Evolutionary conservation across 495 filamentous ascomycete genomes (phyloP).

Genomic region (Lophiostoma macrostomum): DNA sequence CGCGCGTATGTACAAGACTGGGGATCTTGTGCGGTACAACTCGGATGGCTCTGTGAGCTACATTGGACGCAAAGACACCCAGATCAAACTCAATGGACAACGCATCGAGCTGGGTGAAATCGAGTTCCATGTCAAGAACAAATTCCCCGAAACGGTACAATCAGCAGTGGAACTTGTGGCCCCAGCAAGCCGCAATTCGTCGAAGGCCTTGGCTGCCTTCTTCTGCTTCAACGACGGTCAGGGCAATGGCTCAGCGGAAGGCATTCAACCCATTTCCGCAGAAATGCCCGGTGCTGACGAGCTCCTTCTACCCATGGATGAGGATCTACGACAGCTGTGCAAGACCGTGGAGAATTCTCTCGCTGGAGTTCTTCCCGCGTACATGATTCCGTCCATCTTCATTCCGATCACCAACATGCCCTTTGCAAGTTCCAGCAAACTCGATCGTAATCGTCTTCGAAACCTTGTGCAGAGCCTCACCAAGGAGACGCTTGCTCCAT

Average conservation of each 20-base stretch:
- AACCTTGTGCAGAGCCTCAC: conserved; percentile 20
- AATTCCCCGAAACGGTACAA: conserved; percentile 20
- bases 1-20: conserved; percentile 39
- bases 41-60: conserved; percentile 48
- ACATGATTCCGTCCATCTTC: conserved; percentile 32
- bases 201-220: conserved; percentile 25
- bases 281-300: conserved; percentile 20
- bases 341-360: conserved; percentile 26
- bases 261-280: conserved; percentile 1
- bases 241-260: neutral
- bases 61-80: conserved; percentile 43
- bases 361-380: conserved; percentile 13
- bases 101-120: conserved; percentile 51
- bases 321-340: conserved; percentile 9
- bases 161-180: conserved; percentile 25
- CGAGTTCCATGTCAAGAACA: conserved; percentile 51
- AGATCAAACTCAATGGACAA: conserved; percentile 45
- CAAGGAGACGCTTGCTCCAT: conserved; percentile 22
- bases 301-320: conserved; percentile 18
- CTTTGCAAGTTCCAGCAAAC: conserved; percentile 13
- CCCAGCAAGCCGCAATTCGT: conserved; percentile 17
- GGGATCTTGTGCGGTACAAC: conserved; percentile 42
- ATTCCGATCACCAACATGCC: conserved; percentile 25
- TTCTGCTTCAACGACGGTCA: conserved; percentile 4
- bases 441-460: conserved; percentile 18